phyloP scores from a whole-genome alignment of 306 rosid genomes.

The Quercus mongolica region DNA sequence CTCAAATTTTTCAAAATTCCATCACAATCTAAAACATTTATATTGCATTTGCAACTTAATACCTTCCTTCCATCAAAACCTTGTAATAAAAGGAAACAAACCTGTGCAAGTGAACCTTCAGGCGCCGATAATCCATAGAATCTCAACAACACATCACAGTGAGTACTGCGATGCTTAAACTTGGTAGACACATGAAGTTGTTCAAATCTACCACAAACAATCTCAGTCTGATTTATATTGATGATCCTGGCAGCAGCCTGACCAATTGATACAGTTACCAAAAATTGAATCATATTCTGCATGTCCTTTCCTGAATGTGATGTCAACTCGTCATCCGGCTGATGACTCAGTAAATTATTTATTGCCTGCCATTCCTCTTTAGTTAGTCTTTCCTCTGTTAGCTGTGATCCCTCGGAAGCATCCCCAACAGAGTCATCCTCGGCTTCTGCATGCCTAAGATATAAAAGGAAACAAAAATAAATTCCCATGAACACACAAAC shows the following conservation, averaged over 20 bases:
- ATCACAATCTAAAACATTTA: background rate
- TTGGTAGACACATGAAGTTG: constrained; percentile 84
- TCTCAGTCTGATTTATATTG: constrained; percentile 67
- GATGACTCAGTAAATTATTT: constrained; percentile 77
- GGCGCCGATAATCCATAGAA: constrained; percentile 90
- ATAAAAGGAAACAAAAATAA: constrained; percentile 9
- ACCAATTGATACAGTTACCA: constrained; percentile 71
- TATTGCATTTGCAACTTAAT: constrained; percentile 9
- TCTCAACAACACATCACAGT: constrained; percentile 75
- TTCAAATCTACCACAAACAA: constrained; percentile 86
- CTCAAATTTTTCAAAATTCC: constrained; percentile 5
- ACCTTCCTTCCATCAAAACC: constrained; percentile 13
- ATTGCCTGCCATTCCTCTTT: constrained; percentile 97
- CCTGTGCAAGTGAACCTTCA: constrained; percentile 99
- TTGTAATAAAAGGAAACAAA: constrained; percentile 32
- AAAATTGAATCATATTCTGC: constrained; percentile 71
- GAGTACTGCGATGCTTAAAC: constrained; percentile 77
- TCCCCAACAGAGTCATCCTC: constrained; percentile 49
- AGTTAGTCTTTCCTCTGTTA: constrained; percentile 66
- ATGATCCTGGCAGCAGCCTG: constrained; percentile 90
- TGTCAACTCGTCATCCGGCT: constrained; percentile 68
- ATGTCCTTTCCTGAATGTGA: constrained; percentile 53
- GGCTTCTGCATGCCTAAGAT: constrained; percentile 51
- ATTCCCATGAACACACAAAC: constrained; percentile 1
- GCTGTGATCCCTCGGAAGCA: constrained; percentile 52